A percentile compares a stretch with the other conserved stretches of the same genome.
These are phyloP conservation scores for Colletotrichum horii DNA, from an alignment of 2,329 filamentous ascomycete species.

Conservation along the genomic window DNA sequence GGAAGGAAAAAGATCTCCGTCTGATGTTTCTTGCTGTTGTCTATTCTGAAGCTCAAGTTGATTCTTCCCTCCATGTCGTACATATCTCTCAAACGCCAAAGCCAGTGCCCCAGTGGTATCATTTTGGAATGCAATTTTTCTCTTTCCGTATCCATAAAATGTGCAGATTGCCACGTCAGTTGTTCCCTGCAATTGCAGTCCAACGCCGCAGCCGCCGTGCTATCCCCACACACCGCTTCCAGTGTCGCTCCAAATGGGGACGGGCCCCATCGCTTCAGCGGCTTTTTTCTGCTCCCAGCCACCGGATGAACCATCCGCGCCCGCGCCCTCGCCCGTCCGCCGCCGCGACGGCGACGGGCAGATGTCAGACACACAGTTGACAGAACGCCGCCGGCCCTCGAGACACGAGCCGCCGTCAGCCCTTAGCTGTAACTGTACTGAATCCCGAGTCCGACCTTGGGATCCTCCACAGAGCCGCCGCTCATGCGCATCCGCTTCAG, in stretches of 20 bases:
- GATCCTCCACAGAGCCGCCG: slow-evolving; percentile 38
- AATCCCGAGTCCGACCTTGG: slow-evolving; percentile 57
- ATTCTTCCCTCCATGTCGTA: background rate
- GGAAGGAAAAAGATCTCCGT: background rate
- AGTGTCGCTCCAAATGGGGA: background rate
- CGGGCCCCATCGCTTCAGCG: background rate
- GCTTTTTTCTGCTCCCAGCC: slow-evolving; percentile 4
- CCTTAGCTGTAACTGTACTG: slow-evolving; percentile 41
- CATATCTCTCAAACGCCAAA: background rate
- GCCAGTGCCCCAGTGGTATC: background rate
- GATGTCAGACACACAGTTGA: background rate
- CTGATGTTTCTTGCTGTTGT: background rate
- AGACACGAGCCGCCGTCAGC: background rate
- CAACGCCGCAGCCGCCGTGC: slow-evolving; percentile 17
- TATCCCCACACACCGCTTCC: slow-evolving; percentile 21
- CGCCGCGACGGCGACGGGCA: background rate
- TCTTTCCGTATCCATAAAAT: background rate
- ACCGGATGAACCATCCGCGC: slow-evolving; percentile 11
- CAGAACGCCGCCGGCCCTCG: background rate
- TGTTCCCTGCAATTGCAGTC: slow-evolving; percentile 9
- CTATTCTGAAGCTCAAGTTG: background rate
- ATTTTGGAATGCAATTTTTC: slow-evolving; percentile 2
- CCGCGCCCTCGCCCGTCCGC: background rate
- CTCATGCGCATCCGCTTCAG: slow-evolving; percentile 55
- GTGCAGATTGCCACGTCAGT: slow-evolving; percentile 14